These are phyloP conservation scores for Didymella pinodella DNA, from an alignment of 2,329 filamentous ascomycete species.

Conservation along the genomic window DNA sequence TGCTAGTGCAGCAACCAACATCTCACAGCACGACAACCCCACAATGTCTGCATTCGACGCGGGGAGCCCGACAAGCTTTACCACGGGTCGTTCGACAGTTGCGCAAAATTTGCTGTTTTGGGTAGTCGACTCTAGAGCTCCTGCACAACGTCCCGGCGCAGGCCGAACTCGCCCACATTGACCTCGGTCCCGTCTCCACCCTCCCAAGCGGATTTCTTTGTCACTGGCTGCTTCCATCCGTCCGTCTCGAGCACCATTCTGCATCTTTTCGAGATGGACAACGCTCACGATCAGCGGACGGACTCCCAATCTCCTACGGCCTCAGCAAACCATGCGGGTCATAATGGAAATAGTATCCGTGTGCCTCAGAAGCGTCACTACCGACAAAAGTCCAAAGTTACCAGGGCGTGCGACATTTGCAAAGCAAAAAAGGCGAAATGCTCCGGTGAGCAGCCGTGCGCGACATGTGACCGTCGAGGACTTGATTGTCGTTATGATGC, in stretches of 20 bases:
- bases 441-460: slow-evolving; percentile 40
- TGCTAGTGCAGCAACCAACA: neutral
- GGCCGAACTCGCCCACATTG: neutral
- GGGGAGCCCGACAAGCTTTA: neutral
- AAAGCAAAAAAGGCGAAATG: slow-evolving; percentile 44
- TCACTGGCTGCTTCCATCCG: slow-evolving; percentile 4
- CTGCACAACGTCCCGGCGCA: neutral
- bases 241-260: neutral
- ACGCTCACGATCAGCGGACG: neutral
- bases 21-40: neutral
- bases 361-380: slow-evolving; percentile 20
- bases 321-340: neutral
- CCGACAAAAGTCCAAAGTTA: slow-evolving; percentile 36
- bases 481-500: slow-evolving; percentile 37
- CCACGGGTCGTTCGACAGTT: slow-evolving; percentile 2
- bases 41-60: neutral
- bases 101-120: neutral
- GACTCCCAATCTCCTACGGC: slow-evolving; percentile 1
- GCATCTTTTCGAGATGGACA: neutral
- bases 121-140: neutral
- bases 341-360: slow-evolving; percentile 10
- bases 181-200: slow-evolving; percentile 1
- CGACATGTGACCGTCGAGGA: slow-evolving; percentile 28
- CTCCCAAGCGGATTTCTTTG: slow-evolving; percentile 1
- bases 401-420: slow-evolving; percentile 42